Evolutionary conservation across 2,329 filamentous ascomycete genomes (phyloP), one percentile per base, ranked within the genome.

Genomic region (Scedosporium apiospermum): DNA sequence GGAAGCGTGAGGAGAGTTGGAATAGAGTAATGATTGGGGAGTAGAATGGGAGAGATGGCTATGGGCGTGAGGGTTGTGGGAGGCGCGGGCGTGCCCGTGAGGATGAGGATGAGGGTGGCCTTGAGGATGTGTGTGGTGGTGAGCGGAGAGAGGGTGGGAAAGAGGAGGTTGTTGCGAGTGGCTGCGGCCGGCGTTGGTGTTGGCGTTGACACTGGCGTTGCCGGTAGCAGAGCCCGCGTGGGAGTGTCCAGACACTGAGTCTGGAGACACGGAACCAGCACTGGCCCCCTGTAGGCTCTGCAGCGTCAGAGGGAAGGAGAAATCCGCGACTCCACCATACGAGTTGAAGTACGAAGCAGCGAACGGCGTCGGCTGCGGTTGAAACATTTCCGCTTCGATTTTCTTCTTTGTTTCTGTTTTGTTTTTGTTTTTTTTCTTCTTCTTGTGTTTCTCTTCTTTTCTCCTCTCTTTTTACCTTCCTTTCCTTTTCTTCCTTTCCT

Each of bases 281-380:
- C 21, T 53, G 18, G 49, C 16, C 6, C 49, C 49, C 49, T 53
- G 49, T 23, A 53, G n/a, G 14, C 26, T 61, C 59, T 61, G 59
- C 9, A 61, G 30, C 18, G 59, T 55, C 4, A 61, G 59, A 27
- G 61, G 60, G 58, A 59, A 62, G 55, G 59, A 61, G 27, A 61
- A 46, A 42, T 30, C 58, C 27, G 23, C 60, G n/a, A 59, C 62
- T 67, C 64, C 59, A 61, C 49, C 49, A 14, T 61, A 61, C 44
- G 59, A 61, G 46, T 46, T 61, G 67, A 74, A 75, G 67, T 72
- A 75, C 68, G 76, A 78, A 67, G 76, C 72, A 66, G 75, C 71
- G 66, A 77, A 81, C 62, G 80, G 76, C 62, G 78, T 79, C 62
- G 79, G 75, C 67, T 82, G 78, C 69, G 81, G 78, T 72, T 82